Conservation (phyloP, 495 filamentous ascomycete species). For the Neurospora africana region DNA sequence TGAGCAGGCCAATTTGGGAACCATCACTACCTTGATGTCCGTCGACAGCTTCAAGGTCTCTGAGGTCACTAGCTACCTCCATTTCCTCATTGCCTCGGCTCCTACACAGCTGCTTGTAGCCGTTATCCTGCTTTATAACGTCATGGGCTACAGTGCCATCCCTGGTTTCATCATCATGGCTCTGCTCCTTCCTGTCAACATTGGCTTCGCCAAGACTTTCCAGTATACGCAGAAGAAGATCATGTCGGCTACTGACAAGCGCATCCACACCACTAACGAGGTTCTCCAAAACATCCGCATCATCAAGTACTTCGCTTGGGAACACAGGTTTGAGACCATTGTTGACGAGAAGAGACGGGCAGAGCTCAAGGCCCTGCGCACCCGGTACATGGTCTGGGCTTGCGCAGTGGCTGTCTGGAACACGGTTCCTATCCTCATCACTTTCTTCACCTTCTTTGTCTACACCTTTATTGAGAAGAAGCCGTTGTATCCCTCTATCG, state of each 20-base stretch:
- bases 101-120: conserved; percentile 73
- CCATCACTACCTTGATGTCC: conserved; percentile 97
- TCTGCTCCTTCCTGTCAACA: conserved; percentile 77
- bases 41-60: conserved; percentile 99
- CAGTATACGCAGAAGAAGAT: conserved; percentile 77
- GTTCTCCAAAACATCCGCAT: conserved; percentile 96
- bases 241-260: conserved; percentile 87
- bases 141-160: conserved; percentile 87
- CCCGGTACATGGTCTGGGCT: conserved; percentile 84
- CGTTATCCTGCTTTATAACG: conserved; percentile 63
- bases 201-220: conserved; percentile 76
- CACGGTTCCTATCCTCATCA: conserved; percentile 89
- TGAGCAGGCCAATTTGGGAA: conserved; percentile 80
- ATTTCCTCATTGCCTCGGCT: conserved; percentile 78
- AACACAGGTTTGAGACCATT: conserved; percentile 75
- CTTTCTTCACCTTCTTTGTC: conserved; percentile 86
- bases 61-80: conserved; percentile 82
- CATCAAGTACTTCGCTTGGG: conserved; percentile 99
- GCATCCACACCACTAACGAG: conserved; percentile 95
- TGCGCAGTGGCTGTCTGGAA: conserved; percentile 90
- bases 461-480: conserved; percentile 90
- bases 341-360: conserved; percentile 77
- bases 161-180: conserved; percentile 91
- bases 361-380: conserved; percentile 69
- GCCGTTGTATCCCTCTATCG: conserved; percentile 80